A percentile compares a stretch with the other conserved stretches of the same genome.
These are phyloP conservation scores for Zygosaccharomyces pseudobailii DNA, from an alignment of 1,139 yeast genomes.

Conservation along the genomic window DNA sequence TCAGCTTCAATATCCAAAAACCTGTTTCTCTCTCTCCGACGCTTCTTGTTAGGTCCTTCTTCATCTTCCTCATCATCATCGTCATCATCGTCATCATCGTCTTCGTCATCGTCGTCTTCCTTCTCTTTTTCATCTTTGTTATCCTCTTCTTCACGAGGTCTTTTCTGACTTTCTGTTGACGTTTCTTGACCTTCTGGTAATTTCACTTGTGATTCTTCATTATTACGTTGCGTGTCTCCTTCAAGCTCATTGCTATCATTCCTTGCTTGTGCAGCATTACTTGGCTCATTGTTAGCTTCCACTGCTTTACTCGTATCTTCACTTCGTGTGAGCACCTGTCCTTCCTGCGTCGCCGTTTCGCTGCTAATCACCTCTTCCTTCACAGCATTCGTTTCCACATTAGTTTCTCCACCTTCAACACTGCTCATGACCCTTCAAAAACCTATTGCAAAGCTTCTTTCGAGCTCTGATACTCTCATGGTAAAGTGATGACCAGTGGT, in stretches of 20 bases:
- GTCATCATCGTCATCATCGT: constrained; percentile 46
- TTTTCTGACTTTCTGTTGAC: constrained; percentile 6
- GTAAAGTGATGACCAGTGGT: neutral
- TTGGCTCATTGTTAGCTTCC: neutral
- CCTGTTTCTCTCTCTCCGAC: constrained; percentile 74
- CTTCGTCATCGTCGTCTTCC: constrained; percentile 34
- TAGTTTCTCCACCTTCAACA: constrained; percentile 1
- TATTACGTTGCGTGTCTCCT: neutral
- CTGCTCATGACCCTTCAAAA: constrained; percentile 2
- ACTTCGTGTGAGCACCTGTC: neutral
- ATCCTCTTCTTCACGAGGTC: constrained; percentile 8
- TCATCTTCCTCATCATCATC: constrained; percentile 64
- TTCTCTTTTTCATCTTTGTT: constrained; percentile 19
- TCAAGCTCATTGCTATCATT: neutral
- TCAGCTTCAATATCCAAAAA: constrained; percentile 99
- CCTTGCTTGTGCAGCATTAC: neutral
- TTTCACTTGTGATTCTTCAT: neutral
- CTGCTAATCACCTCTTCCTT: neutral
- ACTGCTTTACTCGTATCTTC: neutral
- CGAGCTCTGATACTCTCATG: neutral
- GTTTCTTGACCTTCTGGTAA: neutral
- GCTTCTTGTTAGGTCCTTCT: constrained; percentile 56
- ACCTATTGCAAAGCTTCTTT: neutral
- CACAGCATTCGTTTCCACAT: neutral
- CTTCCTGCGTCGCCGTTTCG: neutral